These are phyloP conservation scores for Fonsecaea erecta DNA, from an alignment of 2,329 filamentous ascomycete genomes.

Conservation along the genomic window DNA sequence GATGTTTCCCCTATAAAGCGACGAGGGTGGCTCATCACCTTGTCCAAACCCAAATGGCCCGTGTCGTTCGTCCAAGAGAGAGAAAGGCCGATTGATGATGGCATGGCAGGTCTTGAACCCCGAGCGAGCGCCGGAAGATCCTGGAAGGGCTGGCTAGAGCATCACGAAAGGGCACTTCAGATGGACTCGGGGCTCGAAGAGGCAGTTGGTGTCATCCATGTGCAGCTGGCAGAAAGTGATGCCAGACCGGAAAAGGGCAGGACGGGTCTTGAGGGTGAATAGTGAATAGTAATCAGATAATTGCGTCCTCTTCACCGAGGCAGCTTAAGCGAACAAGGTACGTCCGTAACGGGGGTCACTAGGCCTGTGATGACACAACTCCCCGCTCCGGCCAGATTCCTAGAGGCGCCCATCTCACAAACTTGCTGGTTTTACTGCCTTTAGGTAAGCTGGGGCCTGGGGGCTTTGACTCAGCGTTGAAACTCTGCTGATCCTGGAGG, in stretches of 20 bases:
- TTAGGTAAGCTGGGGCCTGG: constrained; percentile 12
- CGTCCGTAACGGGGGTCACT: constrained; percentile 6
- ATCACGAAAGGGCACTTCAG: too few relatives aligned
- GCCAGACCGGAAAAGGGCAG: neutral
- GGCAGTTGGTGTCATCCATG: constrained; percentile 18
- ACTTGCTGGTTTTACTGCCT: constrained; percentile 17
- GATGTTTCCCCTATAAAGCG: constrained; percentile 4
- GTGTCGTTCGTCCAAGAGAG: neutral
- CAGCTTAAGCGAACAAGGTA: neutral
- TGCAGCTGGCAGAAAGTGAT: neutral
- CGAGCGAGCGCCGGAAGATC: constrained; percentile 8
- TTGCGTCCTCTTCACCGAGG: neutral
- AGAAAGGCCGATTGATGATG: constrained; percentile 5
- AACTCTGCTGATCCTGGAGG: too few relatives aligned
- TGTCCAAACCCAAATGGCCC: neutral
- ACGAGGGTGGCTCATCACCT: constrained; percentile 1
- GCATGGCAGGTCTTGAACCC: neutral
- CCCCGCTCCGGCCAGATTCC: neutral
- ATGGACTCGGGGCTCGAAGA: constrained; percentile 1
- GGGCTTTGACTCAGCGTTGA: neutral
- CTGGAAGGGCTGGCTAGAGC: neutral
- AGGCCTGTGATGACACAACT: too few relatives aligned
- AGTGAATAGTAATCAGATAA: constrained; percentile 17
- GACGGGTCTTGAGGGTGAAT: neutral
- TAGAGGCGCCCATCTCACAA: neutral